Evolutionary conservation across 23 red algal genomes (phyloP), one percentile per base, ranked within the genome.

Genomic region (Gracilaria domingensis): DNA sequence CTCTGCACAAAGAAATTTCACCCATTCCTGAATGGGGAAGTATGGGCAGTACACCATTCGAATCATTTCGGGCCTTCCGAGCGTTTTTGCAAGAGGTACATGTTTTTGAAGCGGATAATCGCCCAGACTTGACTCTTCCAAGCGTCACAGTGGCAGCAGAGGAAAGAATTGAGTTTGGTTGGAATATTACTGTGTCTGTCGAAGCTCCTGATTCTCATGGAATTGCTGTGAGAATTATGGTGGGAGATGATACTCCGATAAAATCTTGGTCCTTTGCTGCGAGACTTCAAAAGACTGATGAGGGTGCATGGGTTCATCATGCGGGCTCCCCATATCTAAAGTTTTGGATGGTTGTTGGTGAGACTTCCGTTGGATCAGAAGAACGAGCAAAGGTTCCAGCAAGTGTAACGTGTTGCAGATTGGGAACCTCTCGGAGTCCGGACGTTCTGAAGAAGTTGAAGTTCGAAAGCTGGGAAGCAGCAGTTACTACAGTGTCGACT

Each of bases 251-350:
- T 14, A 40, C 45, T 2, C 42, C 79, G 6, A 39, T 83, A 25
- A 55, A 26, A 12, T 49, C 25, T 0, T 92, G 88, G 88, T 92
- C 88, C 60, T 59, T 92, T 53, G 79, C 66, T 83, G 75, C 45
- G 12, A 17, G 23, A 8, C 36, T 92, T 12, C 28, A 82, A 26
- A 60, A 83, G 4, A 42, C 12, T 13, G 59, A 49, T 13, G 59
- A 32, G 20, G 79, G 88, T 33, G 30, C 64, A 25, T 92, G 88
- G 88, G 59, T 92, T 53, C 35, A 55, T 42, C 88, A 92, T 39
- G 77, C 65, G 24, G 88, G 88, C 12, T 80, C 72, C 3, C 32
- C 64, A 32, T 21, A 34, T 21, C 16, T 89, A 23, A 51, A 42
- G 26, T 80, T 89, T 55, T 89, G 86, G 86, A 59, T 89, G 33